Conservation (phyloP, 1,139 yeast genomes). For the Ogataea hybrid region DNA sequence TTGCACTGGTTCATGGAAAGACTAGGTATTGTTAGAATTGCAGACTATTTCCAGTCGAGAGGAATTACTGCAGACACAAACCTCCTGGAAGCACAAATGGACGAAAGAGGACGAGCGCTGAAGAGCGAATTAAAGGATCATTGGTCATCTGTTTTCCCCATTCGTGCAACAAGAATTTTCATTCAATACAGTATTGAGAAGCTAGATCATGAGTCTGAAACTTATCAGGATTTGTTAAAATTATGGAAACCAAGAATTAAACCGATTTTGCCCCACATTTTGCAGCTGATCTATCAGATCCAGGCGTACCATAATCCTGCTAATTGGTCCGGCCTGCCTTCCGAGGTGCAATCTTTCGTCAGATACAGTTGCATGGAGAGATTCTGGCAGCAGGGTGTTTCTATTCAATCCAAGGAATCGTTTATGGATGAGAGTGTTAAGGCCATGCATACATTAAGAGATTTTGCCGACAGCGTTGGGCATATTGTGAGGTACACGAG, state of each 20-base stretch:
- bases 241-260: constrained; percentile 94
- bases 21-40: constrained; percentile 89
- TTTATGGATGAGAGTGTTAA: constrained; percentile 92
- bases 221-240: constrained; percentile 65
- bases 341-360: constrained; percentile 88
- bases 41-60: constrained; percentile 81
- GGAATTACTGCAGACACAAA: constrained; percentile 78
- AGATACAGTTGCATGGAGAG: constrained; percentile 85
- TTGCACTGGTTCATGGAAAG: constrained; percentile 98
- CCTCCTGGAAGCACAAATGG: constrained; percentile 77
- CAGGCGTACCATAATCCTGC: constrained; percentile 93
- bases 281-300: constrained; percentile 83
- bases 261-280: constrained; percentile 86
- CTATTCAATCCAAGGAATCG: constrained; percentile 90
- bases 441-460: constrained; percentile 90
- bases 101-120: constrained; percentile 78
- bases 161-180: constrained; percentile 91
- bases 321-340: constrained; percentile 86
- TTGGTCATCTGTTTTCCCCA: constrained; percentile 94
- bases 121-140: constrained; percentile 80
- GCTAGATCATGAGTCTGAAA: constrained; percentile 72
- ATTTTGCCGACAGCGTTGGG: constrained; percentile 98
- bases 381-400: constrained; percentile 98
- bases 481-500: constrained; percentile 93
- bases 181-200: constrained; percentile 95